Evolutionary conservation across 495 filamentous ascomycete genomes (phyloP).

Genomic region (Penicillium mononematosum): DNA sequence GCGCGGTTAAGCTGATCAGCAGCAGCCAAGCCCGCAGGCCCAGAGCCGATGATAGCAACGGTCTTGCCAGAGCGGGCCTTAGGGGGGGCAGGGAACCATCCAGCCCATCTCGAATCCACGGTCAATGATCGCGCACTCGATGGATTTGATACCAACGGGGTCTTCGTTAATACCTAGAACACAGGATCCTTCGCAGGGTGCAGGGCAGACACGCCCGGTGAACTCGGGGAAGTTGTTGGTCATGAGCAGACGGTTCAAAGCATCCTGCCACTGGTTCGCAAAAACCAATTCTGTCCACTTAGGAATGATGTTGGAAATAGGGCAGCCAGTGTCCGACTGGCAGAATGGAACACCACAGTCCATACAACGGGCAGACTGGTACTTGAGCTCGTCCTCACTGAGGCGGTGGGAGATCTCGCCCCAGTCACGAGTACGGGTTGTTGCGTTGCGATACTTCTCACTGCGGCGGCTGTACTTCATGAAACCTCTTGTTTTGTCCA

Average conservation of each 20-base stretch:
- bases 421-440: constrained; percentile 92
- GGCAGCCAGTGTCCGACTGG: constrained; percentile 95
- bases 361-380: constrained; percentile 98
- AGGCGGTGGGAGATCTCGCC: constrained; percentile 85
- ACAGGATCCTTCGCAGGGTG: constrained; percentile 96
- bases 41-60: constrained; percentile 90
- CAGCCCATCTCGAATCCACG: constrained; percentile 99
- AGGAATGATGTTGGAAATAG: constrained; percentile 98
- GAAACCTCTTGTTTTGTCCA: constrained; percentile 98
- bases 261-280: constrained; percentile 91
- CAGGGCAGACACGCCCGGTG: constrained; percentile 96
- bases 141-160: constrained; percentile 97
- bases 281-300: constrained; percentile 99
- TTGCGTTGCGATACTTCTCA: constrained; percentile 90
- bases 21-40: constrained; percentile 85
- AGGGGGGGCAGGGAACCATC: constrained; percentile 89
- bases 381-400: constrained; percentile 96
- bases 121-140: constrained; percentile 99
- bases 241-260: constrained; percentile 91
- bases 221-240: constrained; percentile 99
- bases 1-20: constrained; percentile 96
- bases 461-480: constrained; percentile 96
- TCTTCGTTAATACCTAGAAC: constrained; percentile 99
- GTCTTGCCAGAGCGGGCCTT: constrained; percentile 83
- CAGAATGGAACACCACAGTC: constrained; percentile 99